Evolutionary conservation across 306 rosid genomes (phyloP).

Genomic region (Cicer bijugum): DNA sequence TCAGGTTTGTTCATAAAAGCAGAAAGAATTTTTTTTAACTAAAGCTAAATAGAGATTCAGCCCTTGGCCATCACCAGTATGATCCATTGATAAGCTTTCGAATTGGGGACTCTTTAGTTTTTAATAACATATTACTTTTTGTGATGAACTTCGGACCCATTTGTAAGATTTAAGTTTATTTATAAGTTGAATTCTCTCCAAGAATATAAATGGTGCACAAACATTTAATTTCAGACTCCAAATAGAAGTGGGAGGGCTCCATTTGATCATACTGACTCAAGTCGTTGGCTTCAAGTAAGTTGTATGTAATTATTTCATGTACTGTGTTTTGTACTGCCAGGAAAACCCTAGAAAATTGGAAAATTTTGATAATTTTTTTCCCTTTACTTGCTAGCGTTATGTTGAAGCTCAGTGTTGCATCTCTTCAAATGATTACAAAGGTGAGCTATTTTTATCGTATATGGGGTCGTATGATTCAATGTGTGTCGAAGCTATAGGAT

Average conservation of each 20-base stretch:
- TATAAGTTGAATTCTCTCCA: conserved; percentile 22
- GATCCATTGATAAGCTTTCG: background rate
- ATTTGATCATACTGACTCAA: conserved; percentile 77
- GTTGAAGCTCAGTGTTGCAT: conserved; percentile 96
- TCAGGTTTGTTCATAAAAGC: conserved; percentile 68
- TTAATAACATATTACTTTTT: conserved; percentile 13
- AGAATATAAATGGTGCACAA: conserved; percentile 28
- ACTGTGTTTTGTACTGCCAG: conserved; percentile 30
- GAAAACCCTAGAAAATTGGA: conserved; percentile 5
- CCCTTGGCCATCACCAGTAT: conserved; percentile 7
- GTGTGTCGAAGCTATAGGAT: conserved; percentile 26
- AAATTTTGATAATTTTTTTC: conserved; percentile 30
- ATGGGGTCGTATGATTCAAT: conserved; percentile 24
- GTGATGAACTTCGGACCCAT: conserved; percentile 27
- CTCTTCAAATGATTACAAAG: conserved; percentile 92
- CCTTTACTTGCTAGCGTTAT: conserved; percentile 71
- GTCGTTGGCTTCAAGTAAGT: conserved; percentile 99
- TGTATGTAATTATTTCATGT: conserved; percentile 29
- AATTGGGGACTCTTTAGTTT: background rate
- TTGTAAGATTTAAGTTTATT: conserved; percentile 33
- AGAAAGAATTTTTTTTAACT: conserved; percentile 19
- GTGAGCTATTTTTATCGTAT: conserved; percentile 53
- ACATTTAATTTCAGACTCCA: conserved; percentile 62
- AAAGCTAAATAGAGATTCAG: conserved; percentile 31
- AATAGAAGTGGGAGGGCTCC: conserved; percentile 85